These are phyloP conservation scores for Maudiozyma bulderi DNA, from an alignment of 805 yeast genomes.

Conservation along the genomic window DNA sequence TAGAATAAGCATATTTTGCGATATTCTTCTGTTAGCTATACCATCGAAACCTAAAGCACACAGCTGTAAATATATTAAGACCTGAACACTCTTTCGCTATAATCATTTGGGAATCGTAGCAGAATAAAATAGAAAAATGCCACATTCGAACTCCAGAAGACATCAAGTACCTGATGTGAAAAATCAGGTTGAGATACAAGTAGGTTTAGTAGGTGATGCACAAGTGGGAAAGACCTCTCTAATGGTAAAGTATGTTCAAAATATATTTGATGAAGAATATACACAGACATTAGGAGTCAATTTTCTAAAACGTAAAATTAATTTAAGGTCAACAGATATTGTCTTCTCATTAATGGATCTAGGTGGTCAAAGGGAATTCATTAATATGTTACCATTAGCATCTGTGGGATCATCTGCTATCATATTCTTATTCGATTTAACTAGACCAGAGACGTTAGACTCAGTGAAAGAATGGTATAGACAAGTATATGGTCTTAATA, in stretches of 20 bases:
- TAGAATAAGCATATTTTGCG: no score
- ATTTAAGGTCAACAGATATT: constrained; percentile 73
- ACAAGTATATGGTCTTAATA: constrained; percentile 79
- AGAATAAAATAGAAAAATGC: neutral
- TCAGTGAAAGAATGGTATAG: constrained; percentile 89
- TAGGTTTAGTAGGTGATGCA: constrained; percentile 89
- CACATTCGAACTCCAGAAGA: neutral
- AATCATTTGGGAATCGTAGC: no score
- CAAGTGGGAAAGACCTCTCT: constrained; percentile 91
- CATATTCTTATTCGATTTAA: constrained; percentile 78
- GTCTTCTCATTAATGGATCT: constrained; percentile 89
- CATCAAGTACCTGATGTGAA: constrained; percentile 7
- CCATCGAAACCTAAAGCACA: no score
- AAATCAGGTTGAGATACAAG: constrained; percentile 41
- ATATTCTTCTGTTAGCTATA: no score
- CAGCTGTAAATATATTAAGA: no score
- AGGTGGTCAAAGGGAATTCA: constrained; percentile 90
- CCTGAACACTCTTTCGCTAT: no score
- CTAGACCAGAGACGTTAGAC: constrained; percentile 72
- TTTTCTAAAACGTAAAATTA: constrained; percentile 81
- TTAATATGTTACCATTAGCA: constrained; percentile 87
- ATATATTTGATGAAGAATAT: constrained; percentile 80
- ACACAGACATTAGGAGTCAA: constrained; percentile 92
- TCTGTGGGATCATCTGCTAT: constrained; percentile 87
- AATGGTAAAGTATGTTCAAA: constrained; percentile 95